A percentile compares a stretch with the other conserved stretches of the same genome.
These are phyloP conservation scores for Rhododendron molle DNA, from an alignment of 148 eudicot species.

Conservation along the genomic window DNA sequence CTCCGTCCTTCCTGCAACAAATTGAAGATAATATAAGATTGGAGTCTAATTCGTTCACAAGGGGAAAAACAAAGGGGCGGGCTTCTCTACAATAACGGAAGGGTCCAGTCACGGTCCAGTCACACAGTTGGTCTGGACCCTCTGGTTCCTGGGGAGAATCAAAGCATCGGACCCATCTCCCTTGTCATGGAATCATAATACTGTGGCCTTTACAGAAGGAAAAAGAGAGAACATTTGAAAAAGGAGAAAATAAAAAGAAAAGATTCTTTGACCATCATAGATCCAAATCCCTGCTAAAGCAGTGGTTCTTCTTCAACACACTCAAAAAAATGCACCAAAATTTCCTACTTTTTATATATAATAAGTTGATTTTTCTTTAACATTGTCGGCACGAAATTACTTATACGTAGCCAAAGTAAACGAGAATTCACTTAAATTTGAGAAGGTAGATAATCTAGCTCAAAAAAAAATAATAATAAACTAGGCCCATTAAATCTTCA, in stretches of 20 bases:
- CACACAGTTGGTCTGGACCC: neutral
- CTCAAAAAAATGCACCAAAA: no score
- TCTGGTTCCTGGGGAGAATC: neutral
- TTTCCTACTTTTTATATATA: no score
- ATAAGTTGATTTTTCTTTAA: no score
- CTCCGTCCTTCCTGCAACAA: slow-evolving; percentile 44
- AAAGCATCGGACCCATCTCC: neutral
- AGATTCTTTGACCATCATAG: neutral
- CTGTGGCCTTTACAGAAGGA: neutral
- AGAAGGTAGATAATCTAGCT: neutral
- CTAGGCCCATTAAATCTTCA: neutral
- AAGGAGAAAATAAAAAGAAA: neutral
- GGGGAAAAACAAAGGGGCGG: neutral
- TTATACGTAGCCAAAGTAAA: neutral
- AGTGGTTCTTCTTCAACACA: no score
- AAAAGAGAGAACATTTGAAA: neutral
- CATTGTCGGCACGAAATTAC: no score
- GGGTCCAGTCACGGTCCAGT: neutral
- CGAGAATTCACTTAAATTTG: neutral
- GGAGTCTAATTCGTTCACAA: neutral
- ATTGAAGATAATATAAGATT: neutral
- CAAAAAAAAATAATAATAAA: neutral
- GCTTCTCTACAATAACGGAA: neutral
- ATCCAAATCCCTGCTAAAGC: neutral
- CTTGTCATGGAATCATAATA: neutral